Base-by-base conservation (phyloP, 495 filamentous ascomycete genomes). In the Tuber magnatum region DNA sequence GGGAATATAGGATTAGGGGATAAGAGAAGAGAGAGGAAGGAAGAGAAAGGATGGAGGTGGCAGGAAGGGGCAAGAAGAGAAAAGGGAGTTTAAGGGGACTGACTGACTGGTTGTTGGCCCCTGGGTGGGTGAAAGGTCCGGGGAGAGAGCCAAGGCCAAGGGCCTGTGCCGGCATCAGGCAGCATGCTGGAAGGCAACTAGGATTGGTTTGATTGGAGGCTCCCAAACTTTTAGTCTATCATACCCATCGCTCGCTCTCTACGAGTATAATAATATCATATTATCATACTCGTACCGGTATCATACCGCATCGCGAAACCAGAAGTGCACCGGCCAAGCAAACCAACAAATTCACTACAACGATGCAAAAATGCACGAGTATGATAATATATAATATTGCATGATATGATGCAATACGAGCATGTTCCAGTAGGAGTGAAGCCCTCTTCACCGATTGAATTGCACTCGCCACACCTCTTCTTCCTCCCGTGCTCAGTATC, bases 31-130 rank as follows among this genome's bases (percentile, higher is more conserved):
- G 69, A 42, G n/a, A 61, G 70, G 38, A 38, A 24, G 43, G 10
- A 51, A 7, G 48, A 48, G 72, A 74, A 79, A 79, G 76, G 72
- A 51, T 76, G 78, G 69, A 70, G 68, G 76, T 70, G 44, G 72
- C 48, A 42, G 46, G n/a, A 75, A 71, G 42, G 42, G 46, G 73
- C 43, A 71, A 40, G 48, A 74, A 48, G 68, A 61, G 69, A 51
- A 51, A 16, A 65, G 56, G 56, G 56, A 65, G 14, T 65, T 51
- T 32, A 65, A 65, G 56, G 56, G 56, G 56, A 61, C n/a, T 40
- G 39, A 40, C n/a, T n/a, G n/a, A n/a, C n/a, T n/a, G n/a, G n/a
- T n/a, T n/a, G n/a, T n/a, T n/a, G n/a, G n/a, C n/a, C n/a, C n/a
- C n/a, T n/a, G n/a, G n/a, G n/a, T n/a, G n/a, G n/a, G n/a, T n/a